A percentile compares a stretch with the other conserved stretches of the same genome.
These are phyloP conservation scores for Debaryomyces subglobosus DNA, from an alignment of 1,139 yeast genomes.

Conservation along the genomic window DNA sequence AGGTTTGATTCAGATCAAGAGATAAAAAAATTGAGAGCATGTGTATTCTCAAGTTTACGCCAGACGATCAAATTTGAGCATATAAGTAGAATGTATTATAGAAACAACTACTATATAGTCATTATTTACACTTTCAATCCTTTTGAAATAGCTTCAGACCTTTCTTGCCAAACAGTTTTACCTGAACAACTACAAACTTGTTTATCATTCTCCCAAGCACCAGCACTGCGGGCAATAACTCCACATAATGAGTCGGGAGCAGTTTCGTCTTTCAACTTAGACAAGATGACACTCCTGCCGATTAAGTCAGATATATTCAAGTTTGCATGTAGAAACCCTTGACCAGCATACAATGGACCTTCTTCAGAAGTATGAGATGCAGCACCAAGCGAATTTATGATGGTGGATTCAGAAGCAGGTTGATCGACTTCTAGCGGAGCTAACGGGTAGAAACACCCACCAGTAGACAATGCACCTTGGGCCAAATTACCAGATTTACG, in stretches of 20 bases:
- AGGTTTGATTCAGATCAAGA: neutral
- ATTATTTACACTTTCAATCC: constrained; percentile 41
- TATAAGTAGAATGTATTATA: neutral
- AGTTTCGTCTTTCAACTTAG: constrained; percentile 42
- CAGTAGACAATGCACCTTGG: constrained; percentile 72
- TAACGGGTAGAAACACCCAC: constrained; percentile 50
- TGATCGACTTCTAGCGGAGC: constrained; percentile 49
- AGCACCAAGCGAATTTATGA: constrained; percentile 44
- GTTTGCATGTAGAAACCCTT: constrained; percentile 62
- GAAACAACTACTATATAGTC: neutral
- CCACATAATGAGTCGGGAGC: constrained; percentile 64
- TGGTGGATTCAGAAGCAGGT: constrained; percentile 36
- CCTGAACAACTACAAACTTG: constrained; percentile 94
- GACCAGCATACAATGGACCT: constrained; percentile 52
- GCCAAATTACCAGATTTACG: constrained; percentile 77
- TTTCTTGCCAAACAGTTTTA: constrained; percentile 94
- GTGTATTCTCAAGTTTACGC: constrained; percentile 6
- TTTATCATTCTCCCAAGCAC: constrained; percentile 95
- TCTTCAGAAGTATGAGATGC: constrained; percentile 19
- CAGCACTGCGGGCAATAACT: constrained; percentile 94
- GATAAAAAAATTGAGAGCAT: constrained; percentile 2
- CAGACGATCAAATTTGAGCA: neutral
- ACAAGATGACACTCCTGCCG: constrained; percentile 78
- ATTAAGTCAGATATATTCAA: constrained; percentile 65
- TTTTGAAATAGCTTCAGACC: constrained; percentile 66